A percentile compares a stretch with the other conserved stretches of the same genome.
These are phyloP conservation scores for Onygena corvina DNA, from an alignment of 2,329 filamentous ascomycete genomes.

Conservation along the genomic window DNA sequence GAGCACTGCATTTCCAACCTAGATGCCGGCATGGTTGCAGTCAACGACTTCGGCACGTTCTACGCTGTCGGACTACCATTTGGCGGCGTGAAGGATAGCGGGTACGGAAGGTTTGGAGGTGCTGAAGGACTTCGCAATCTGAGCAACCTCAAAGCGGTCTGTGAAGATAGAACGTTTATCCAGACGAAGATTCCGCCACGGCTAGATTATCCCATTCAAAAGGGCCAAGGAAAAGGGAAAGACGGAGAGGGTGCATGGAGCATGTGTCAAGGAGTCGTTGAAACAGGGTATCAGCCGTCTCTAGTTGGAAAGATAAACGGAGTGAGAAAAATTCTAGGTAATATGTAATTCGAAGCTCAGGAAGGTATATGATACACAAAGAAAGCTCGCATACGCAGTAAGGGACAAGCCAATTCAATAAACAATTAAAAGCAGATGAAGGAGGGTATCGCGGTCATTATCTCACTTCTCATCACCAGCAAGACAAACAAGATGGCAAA, in stretches of 20 bases:
- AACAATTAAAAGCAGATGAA: not conserved
- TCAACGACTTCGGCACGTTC: constrained; percentile 90
- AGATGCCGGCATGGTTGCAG: constrained; percentile 75
- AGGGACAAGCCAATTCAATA: not conserved
- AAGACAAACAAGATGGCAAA: not conserved
- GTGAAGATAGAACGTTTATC: constrained; percentile 54
- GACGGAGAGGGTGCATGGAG: constrained; percentile 54
- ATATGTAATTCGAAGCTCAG: constrained; percentile 22
- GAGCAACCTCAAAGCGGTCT: constrained; percentile 80
- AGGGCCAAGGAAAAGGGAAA: constrained; percentile 40
- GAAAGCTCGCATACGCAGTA: not conserved
- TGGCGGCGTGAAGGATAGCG: constrained; percentile 77
- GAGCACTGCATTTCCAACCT: constrained; percentile 54
- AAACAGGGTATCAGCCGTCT: constrained; percentile 37
- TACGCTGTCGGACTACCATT: constrained; percentile 94
- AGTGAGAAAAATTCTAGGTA: constrained; percentile 28
- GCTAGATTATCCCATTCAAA: constrained; percentile 67
- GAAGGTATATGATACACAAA: not conserved
- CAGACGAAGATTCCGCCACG: constrained; percentile 69
- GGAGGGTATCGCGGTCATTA: not conserved
- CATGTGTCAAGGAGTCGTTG: constrained; percentile 35
- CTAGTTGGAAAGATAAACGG: constrained; percentile 31
- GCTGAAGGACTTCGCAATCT: constrained; percentile 73
- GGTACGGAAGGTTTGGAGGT: constrained; percentile 86
- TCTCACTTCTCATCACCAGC: not conserved